Base-by-base conservation (phyloP, 2,329 filamentous ascomycete species). In the Coniochaeta sp. region DNA sequence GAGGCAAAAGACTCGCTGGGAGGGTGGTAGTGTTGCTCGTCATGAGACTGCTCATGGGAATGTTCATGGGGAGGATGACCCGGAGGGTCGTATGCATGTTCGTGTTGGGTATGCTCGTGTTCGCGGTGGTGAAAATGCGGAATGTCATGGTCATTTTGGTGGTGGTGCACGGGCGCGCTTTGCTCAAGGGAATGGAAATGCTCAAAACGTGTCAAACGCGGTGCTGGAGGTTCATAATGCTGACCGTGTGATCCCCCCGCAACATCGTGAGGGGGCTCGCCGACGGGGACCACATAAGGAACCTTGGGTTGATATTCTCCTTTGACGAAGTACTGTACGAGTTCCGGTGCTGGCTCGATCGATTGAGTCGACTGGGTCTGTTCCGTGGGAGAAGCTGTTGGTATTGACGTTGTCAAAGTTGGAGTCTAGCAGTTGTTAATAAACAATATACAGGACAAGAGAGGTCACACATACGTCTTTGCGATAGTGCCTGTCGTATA, bases 401-500 rank as follows among this genome's bases (percentile, higher is more conserved):
- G 2, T 5, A 30, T 55, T n/a, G n/a, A 17, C 4, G 30, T 36
- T 28, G 30, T 36, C n/a, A 16, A 30, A 22, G 54, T 22, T 6
- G 54, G 30, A 57, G 9, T 58, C 61, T 44, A 30, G 14, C 17
- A 38, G 6, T 19, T 12, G 34, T 62, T 60, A 65, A 59, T 7
- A 34, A 40, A n/a, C 24, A 30, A 2, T 6, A 26, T 12, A 52
- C 12, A 12, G 7, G n/a, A 22, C 10, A 59, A 57, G 50, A 32
- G 50, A 22, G 26, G 9, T 10, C 12, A 52, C 60, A 73, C 77
- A 62, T 71, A 86, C 83, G 63, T 77, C 69, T 66, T 72, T 71
- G 65, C 83, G 81, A 71, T 96, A 93, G 76, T 98, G 93, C 63
- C 85, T 82, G 74, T 98, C 93, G 71, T 96, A 96, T 47, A 96